Conservation (phyloP, 2,329 filamentous ascomycete species). For the Cucurbitaria berberidis region DNA sequence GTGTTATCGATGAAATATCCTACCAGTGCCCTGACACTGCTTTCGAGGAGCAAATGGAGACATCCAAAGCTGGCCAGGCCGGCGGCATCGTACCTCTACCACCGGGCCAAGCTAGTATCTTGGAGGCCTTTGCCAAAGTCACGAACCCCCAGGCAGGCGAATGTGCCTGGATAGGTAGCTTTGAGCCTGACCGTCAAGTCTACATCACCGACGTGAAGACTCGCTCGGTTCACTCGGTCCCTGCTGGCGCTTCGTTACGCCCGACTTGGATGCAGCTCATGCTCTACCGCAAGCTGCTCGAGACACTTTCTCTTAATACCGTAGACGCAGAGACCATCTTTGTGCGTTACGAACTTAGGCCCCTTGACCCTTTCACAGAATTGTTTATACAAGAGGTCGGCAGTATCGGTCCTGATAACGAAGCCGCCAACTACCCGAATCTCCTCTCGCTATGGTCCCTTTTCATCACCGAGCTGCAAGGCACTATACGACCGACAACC, state of each 20-base stretch:
- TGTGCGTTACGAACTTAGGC: conserved; percentile 71
- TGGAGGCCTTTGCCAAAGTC: conserved; percentile 30
- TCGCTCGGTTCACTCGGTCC: conserved; percentile 67
- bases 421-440: conserved; percentile 65
- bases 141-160: neutral
- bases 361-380: conserved; percentile 74
- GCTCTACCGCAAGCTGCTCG: conserved; percentile 86
- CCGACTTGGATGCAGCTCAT: conserved; percentile 87
- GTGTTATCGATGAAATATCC: conserved; percentile 86
- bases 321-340: conserved; percentile 74
- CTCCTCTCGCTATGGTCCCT: conserved; percentile 65
- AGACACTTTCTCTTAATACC: conserved; percentile 71
- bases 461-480: conserved; percentile 66
- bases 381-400: conserved; percentile 78
- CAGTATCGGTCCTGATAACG: conserved; percentile 57
- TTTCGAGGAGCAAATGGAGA: conserved; percentile 62
- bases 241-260: conserved; percentile 69
- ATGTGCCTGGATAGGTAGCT: conserved; percentile 10
- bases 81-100: conserved; percentile 39
- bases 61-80: conserved; percentile 36
- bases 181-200: conserved; percentile 49
- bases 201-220: conserved; percentile 94
- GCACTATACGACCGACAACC: conserved; percentile 58
- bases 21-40: conserved; percentile 76
- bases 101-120: conserved; percentile 41